Evolutionary conservation across 805 yeast genomes (phyloP), one percentile per base, ranked within the genome.

Genomic region (Metschnikowia lachancei): DNA sequence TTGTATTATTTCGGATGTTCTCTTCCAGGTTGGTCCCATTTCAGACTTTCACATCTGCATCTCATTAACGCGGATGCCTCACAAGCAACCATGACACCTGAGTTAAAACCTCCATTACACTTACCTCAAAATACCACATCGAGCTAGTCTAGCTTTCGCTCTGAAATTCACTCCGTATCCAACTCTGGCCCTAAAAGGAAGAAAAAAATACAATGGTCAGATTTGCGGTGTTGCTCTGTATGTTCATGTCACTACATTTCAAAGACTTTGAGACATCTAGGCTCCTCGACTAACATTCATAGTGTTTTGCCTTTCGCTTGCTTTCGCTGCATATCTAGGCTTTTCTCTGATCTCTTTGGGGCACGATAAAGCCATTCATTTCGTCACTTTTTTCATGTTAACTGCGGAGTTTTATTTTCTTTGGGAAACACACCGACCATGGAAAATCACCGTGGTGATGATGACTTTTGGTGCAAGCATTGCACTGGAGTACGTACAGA

Each of bases 301-400:
- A 67, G 73, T 54, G 13, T 66, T 72, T 43, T 35, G 62, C 12
- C 24, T 56, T 7, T 50, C 70, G 20, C 49, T 64, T 2, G 26
- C 53, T 4, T 50, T 47, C 3, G 74, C 75, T 2, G 72, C 65
- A 10, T 78, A 77, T 49, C 62, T 79, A 6, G 84, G 84, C 17
- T 75, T 79, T 55, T 76, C 82, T 18, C 68, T 64, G 62, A 56
- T 79, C 2, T 68, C 70, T 0, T 54, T 79, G 17, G 60, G 61
- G 8, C 67, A 80, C 57, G 87, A 81, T 55, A 81, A 81, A 59
- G 28, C 68, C 11, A 57, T 76, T 1, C 87, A 81, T 58, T 75
- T 76, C 43, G 9, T 53, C 4, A 74, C 72, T 5, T 81, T 81
- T 56, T 56, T 69, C 39, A 47, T 73, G 0, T 68, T 81, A 11